A percentile compares a stretch with the other conserved stretches of the same genome.
Conservation (phyloP, 352 stramenopile species). For the Globisporangium megalacanthum region DNA sequence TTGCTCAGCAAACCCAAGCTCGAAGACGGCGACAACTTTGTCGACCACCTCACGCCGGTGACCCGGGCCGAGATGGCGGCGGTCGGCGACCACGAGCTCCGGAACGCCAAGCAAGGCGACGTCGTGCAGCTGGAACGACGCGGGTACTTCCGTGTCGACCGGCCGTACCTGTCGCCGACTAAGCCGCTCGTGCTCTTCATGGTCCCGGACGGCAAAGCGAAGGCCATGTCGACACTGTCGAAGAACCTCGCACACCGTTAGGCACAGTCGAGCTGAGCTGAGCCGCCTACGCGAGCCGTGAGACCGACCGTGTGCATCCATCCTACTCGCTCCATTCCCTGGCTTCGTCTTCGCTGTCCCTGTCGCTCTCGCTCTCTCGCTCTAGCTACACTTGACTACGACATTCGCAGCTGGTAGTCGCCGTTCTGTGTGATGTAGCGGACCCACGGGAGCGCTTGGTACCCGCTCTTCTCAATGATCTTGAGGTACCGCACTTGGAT, state of each 20-base stretch:
- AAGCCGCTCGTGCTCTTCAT: slow-evolving; percentile 97
- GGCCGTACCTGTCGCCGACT: slow-evolving; percentile 68
- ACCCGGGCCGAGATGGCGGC: slow-evolving; percentile 92
- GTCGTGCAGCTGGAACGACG: slow-evolving; percentile 98
- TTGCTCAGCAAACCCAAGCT: slow-evolving; percentile 98
- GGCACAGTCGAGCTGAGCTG: background rate
- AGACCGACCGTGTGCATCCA: too few species aligned
- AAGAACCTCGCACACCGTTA: slow-evolving; percentile 83
- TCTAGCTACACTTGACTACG: slow-evolving; percentile 40
- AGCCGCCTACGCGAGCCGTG: too few species aligned
- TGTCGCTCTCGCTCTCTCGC: background rate
- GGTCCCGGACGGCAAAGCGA: slow-evolving; percentile 97
- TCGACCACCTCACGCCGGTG: slow-evolving; percentile 95
- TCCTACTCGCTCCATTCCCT: too few species aligned
- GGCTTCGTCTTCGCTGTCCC: background rate
- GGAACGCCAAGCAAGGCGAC: slow-evolving; percentile 91
- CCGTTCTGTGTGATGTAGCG: slow-evolving; percentile 99
- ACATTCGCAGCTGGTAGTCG: slow-evolving; percentile 99
- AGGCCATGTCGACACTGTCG: slow-evolving; percentile 85
- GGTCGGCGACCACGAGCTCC: slow-evolving; percentile 94
- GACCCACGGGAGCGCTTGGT: slow-evolving; percentile 99
- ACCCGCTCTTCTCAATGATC: slow-evolving; percentile 99
- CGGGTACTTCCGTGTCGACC: slow-evolving; percentile 95
- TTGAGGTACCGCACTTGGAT: slow-evolving; percentile 99
- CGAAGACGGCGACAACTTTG: slow-evolving; percentile 97